Conservation (phyloP, 2,329 filamentous ascomycete species). For the Aspergillus sp. region DNA sequence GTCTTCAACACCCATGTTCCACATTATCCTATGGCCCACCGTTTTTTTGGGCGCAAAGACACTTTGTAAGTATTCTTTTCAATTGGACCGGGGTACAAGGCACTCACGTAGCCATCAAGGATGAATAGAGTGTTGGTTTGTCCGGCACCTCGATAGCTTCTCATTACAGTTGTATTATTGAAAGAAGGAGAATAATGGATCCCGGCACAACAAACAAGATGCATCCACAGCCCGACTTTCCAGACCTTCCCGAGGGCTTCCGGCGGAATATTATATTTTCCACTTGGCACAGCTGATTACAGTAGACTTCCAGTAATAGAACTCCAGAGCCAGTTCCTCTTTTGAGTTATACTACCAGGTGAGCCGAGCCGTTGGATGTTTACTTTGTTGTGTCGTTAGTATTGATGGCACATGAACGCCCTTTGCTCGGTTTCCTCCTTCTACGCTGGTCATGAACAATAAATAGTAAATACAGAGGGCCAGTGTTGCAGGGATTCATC, state of each 20-base stretch:
- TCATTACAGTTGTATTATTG: not conserved
- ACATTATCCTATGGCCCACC: not conserved
- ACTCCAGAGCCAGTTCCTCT: no score
- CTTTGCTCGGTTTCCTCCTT: not conserved
- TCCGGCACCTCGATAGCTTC: not conserved
- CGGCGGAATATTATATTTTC: not conserved
- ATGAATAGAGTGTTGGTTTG: not conserved
- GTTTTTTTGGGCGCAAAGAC: not conserved
- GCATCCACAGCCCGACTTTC: not conserved
- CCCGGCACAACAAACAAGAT: conserved; percentile 2
- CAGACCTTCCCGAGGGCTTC: not conserved
- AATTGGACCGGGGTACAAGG: not conserved
- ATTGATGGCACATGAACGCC: not conserved
- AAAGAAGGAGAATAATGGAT: not conserved
- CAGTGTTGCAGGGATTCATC: not conserved
- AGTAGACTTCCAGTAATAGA: no score
- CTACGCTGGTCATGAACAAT: not conserved
- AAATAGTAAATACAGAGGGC: not conserved
- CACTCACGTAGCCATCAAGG: not conserved
- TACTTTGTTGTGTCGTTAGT: not conserved
- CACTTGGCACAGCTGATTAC: not conserved
- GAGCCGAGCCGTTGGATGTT: not conserved
- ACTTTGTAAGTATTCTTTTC: no score
- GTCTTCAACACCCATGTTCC: not conserved
- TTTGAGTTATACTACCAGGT: not conserved